Evolutionary conservation across 2,329 filamentous ascomycete genomes (phyloP).

Genomic region (Fusarium sp.): DNA sequence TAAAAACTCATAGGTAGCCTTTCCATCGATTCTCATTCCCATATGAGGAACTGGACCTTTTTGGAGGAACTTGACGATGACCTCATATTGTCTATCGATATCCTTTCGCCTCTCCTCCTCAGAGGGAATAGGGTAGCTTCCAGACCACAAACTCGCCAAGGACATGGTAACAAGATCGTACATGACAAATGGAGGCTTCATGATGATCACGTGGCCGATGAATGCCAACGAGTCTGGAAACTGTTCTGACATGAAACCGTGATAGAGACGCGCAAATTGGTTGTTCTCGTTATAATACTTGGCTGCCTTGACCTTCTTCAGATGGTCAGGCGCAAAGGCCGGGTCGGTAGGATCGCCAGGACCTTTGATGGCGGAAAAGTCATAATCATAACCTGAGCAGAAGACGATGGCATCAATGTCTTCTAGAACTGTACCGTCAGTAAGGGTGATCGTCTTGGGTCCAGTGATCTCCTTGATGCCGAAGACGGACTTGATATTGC

Average conservation of each 20-base stretch:
- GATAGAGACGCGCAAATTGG: slow-evolving; percentile 50
- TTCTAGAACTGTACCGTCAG: slow-evolving; percentile 50
- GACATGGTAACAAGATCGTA: slow-evolving; percentile 52
- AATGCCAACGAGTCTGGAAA: slow-evolving; percentile 52
- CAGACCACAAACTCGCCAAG: slow-evolving; percentile 49
- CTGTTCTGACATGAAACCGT: slow-evolving; percentile 51
- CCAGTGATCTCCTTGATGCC: slow-evolving; percentile 50
- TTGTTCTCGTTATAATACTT: slow-evolving; percentile 39
- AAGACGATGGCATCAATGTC: slow-evolving; percentile 53
- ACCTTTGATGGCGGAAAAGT: slow-evolving; percentile 49
- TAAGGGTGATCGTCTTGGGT: slow-evolving; percentile 47
- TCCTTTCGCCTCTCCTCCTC: slow-evolving; percentile 45
- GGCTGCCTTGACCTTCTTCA: slow-evolving; percentile 42
- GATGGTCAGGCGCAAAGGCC: slow-evolving; percentile 46
- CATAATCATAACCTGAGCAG: slow-evolving; percentile 52
- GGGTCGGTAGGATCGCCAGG: slow-evolving; percentile 48
- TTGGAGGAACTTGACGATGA: slow-evolving; percentile 38
- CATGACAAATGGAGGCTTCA: slow-evolving; percentile 47
- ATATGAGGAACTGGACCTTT: slow-evolving; percentile 45
- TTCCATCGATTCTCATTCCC: slow-evolving; percentile 43
- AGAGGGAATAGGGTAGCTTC: slow-evolving; percentile 39
- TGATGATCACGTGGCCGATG: slow-evolving; percentile 46
- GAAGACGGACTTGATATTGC: slow-evolving; percentile 45
- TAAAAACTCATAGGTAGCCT: slow-evolving; percentile 53
- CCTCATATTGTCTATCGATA: slow-evolving; percentile 50